Evolutionary conservation across 768 basidiomycete genomes (phyloP).

Genomic region (Rickenella mellea): DNA sequence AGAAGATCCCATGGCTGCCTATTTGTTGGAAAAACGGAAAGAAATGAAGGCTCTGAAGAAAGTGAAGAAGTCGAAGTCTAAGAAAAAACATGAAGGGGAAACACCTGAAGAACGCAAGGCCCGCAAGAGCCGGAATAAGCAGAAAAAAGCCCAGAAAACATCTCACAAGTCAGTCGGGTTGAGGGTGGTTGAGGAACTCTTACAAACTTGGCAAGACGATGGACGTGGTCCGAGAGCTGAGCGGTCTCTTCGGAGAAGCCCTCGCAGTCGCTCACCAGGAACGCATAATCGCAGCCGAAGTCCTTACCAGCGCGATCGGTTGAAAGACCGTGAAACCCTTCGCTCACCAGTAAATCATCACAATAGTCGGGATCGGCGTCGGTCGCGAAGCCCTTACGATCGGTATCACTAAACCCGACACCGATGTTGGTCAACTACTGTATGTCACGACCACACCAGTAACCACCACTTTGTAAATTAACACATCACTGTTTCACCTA

Average conservation of each 20-base stretch:
- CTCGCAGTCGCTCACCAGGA: conserved; percentile 13
- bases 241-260: conserved; percentile 3
- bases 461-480: too few species aligned
- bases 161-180: conserved; percentile 48
- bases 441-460: too few species aligned
- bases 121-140: conserved; percentile 65
- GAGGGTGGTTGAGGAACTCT: conserved; percentile 57
- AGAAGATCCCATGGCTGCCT: conserved; percentile 97
- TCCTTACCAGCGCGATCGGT: too few species aligned
- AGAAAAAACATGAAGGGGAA: conserved; percentile 63
- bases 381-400: too few species aligned
- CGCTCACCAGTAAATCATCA: too few species aligned
- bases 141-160: conserved; percentile 50
- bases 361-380: too few species aligned
- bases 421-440: too few species aligned
- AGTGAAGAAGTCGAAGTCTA: conserved; percentile 54
- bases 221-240: not conserved
- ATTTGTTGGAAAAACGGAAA: conserved; percentile 64
- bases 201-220: conserved; percentile 25
- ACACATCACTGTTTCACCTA: too few species aligned
- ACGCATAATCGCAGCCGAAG: not conserved
- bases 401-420: too few species aligned
- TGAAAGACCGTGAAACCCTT: too few species aligned
- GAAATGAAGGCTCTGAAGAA: conserved; percentile 57
- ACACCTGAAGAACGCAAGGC: conserved; percentile 71